Base-by-base conservation (phyloP, 2,329 filamentous ascomycete species). In the Xylariaceae sp. region DNA sequence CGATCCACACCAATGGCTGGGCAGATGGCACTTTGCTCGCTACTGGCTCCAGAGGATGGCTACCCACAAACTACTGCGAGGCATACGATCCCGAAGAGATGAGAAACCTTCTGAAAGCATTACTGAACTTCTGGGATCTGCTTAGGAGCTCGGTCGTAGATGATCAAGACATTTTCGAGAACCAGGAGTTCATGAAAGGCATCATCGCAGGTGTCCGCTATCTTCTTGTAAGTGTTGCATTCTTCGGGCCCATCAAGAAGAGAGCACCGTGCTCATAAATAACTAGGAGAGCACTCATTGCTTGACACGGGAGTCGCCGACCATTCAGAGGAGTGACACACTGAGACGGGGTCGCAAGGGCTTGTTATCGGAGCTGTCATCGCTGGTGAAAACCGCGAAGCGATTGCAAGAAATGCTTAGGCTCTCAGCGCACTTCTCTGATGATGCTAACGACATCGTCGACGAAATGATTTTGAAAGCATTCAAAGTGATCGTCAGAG, bases 41-140 rank as follows among this genome's bases (percentile, higher is more conserved):
- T 19, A 90, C 91, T 2, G 93, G 93, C 22, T 88, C 88, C 46
- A 82, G 94, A 61, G 94, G 94, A 57, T 99, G 94, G 94, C 76
- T 99, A 54, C 94, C 94, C 2, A 99, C 94, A 9, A 99, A 99
- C 71, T 99, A 97, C 70, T 99, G 94, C 75, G 92, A 97, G 68
- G 82, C 90, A 10, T 99, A 97, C 69, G 90, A 97, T 60, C 90
- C 93, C 42, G 83, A 90, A 18, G 86, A 91, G 58, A 92, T 97
- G 79, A 83, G 86, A 49, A 91, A 84, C 57, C 78, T 99, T 18
- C 77, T 99, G 34, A 91, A 90, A 62, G 90, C 92, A 1, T 76
- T 97, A 55, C 84, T 94, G 13, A 89, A 94, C 66, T 91, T 97
- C 56, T 97, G 92, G 92, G 92, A 97, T 67, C 75, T 96, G 47